These are phyloP conservation scores for Pisolithus tinctorius DNA, from an alignment of 768 basidiomycete genomes.

Conservation along the genomic window DNA sequence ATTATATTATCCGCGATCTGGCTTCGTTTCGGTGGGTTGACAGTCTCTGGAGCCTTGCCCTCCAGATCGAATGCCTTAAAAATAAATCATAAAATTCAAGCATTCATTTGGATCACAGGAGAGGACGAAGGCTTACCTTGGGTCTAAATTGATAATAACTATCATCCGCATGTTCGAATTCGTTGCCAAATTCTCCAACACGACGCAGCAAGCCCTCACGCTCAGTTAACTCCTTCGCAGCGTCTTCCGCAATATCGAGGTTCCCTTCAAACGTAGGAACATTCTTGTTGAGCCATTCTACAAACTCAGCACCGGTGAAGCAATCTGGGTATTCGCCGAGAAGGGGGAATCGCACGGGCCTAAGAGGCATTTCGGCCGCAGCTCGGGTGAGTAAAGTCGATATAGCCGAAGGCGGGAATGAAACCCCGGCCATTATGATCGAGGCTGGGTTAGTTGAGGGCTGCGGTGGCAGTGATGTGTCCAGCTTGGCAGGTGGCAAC, in stretches of 20 bases:
- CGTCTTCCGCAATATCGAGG: slow-evolving; percentile 73
- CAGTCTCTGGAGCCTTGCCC: slow-evolving; percentile 19
- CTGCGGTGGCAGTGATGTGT: slow-evolving; percentile 27
- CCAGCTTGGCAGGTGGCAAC: slow-evolving; percentile 40
- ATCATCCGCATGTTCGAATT: slow-evolving; percentile 70
- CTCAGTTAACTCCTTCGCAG: slow-evolving; percentile 47
- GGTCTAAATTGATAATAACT: slow-evolving; percentile 82
- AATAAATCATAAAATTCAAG: slow-evolving; percentile 2
- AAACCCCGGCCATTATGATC: slow-evolving; percentile 70
- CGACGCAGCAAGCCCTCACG: slow-evolving; percentile 56
- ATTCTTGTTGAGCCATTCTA: slow-evolving; percentile 73
- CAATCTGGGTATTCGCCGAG: slow-evolving; percentile 81
- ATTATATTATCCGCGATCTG: slow-evolving; percentile 49
- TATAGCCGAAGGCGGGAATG: slow-evolving; percentile 56
- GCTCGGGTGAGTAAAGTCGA: slow-evolving; percentile 69
- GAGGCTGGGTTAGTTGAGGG: slow-evolving; percentile 41
- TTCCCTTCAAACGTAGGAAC: slow-evolving; percentile 74
- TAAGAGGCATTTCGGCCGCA: slow-evolving; percentile 61
- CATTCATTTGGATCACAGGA: slow-evolving; percentile 2
- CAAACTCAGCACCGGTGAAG: slow-evolving; percentile 87
- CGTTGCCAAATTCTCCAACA: slow-evolving; percentile 78
- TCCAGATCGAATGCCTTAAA: slow-evolving; percentile 25
- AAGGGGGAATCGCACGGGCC: slow-evolving; percentile 68
- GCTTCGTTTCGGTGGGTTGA: slow-evolving; percentile 21
- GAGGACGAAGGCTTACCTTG: slow-evolving; percentile 41